Percentiles rank a stretch among this genome's conserved stretches.
Evolutionary conservation across 2,329 filamentous ascomycete genomes (phyloP).

Genomic region (Alternaria sp.): DNA sequence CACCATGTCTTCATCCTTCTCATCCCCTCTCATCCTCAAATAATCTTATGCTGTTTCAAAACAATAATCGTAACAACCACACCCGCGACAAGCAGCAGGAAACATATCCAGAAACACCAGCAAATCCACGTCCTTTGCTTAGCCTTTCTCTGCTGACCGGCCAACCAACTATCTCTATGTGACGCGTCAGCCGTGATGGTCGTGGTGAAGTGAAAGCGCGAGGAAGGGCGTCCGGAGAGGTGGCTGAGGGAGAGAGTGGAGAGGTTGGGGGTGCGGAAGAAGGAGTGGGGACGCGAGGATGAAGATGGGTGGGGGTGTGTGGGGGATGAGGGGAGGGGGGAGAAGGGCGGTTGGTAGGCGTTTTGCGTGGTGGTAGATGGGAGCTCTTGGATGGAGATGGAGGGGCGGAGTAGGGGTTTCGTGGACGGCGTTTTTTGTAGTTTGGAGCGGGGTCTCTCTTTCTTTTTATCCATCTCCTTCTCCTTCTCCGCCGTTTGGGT

Average conservation of each 20-base stretch:
- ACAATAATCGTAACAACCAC: slow-evolving; percentile 56
- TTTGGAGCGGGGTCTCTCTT: slow-evolving; percentile 3
- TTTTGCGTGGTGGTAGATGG: background rate
- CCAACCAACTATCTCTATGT: slow-evolving; percentile 61
- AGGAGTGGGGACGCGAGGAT: slow-evolving; percentile 1
- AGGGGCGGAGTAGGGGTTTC: slow-evolving; percentile 11
- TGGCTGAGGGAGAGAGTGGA: slow-evolving; percentile 30
- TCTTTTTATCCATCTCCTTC: background rate
- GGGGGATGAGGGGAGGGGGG: background rate
- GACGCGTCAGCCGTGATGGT: slow-evolving; percentile 36
- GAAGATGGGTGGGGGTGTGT: background rate
- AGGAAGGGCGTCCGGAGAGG: slow-evolving; percentile 33
- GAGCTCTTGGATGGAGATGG: background rate
- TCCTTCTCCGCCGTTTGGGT: background rate
- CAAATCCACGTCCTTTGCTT: slow-evolving; percentile 56
- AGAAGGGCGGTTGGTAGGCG: background rate
- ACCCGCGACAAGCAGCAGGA: slow-evolving; percentile 54
- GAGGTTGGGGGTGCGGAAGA: slow-evolving; percentile 19
- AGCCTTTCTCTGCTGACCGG: slow-evolving; percentile 57
- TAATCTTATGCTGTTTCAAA: slow-evolving; percentile 41
- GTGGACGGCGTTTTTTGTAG: slow-evolving; percentile 20
- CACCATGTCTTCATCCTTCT: background rate
- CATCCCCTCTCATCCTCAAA: slow-evolving; percentile 17
- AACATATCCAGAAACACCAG: slow-evolving; percentile 55
- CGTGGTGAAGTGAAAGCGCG: slow-evolving; percentile 43